phyloP scores from a whole-genome alignment of 2,329 filamentous ascomycete genomes.

The Exophiala aquamarina region DNA sequence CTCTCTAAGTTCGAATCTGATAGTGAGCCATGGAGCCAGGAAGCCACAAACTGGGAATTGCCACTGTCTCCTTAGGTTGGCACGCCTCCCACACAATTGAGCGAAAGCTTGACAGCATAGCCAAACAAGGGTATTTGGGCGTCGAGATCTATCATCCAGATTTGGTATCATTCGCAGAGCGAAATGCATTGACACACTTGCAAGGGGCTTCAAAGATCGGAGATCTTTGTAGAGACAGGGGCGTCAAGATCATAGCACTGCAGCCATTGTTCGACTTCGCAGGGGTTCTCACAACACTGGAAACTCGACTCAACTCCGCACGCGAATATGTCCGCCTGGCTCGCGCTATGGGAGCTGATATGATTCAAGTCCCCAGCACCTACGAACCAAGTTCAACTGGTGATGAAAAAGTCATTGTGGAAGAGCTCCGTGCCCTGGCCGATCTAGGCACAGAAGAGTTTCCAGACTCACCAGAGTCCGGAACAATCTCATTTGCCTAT shows the following conservation, averaged over 20 bases:
- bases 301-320: conserved; percentile 30
- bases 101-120: too few relatives aligned
- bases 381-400: conserved; percentile 22
- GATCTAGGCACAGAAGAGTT: conserved; percentile 27
- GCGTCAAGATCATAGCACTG: conserved; percentile 34
- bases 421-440: conserved; percentile 33
- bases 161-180: too few relatives aligned
- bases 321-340: conserved; percentile 31
- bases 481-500: conserved; percentile 30
- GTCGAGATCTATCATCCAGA: too few relatives aligned
- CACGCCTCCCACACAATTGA: too few relatives aligned
- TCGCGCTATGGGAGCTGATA: conserved; percentile 27
- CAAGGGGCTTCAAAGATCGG: too few relatives aligned
- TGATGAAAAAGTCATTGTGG: conserved; percentile 27
- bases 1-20: too few relatives aligned
- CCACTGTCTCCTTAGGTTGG: too few relatives aligned
- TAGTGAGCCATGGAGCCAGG: too few relatives aligned
- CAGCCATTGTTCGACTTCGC: conserved; percentile 39
- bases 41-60: too few relatives aligned
- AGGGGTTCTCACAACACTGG: conserved; percentile 30
- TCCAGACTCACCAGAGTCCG: background rate
- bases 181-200: too few relatives aligned
- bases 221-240: too few relatives aligned
- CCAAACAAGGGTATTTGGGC: too few relatives aligned
- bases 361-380: conserved; percentile 34